Evolutionary conservation across 371 early-diverging fungal species (phyloP), one percentile per base, ranked within the genome.

Genomic region (Mortierella sp.): DNA sequence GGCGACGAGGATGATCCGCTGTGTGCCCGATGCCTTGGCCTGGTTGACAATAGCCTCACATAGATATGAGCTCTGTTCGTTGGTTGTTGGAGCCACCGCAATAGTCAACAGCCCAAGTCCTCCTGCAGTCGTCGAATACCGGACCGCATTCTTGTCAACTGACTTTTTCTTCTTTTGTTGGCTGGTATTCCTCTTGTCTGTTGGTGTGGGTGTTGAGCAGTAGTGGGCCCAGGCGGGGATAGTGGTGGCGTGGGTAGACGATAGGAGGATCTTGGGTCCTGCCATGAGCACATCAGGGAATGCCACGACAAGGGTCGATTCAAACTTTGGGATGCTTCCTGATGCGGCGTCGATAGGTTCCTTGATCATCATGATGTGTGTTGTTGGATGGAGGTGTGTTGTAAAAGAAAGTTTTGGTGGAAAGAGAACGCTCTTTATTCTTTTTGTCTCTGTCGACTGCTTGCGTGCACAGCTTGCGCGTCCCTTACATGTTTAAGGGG

Each of bases 21-120:
- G 39, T 3, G 80, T 80, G 8, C 63, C 66, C 8, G 80, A 80
- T 10, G 52, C 66, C 19, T 41, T 67, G 1, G 76, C 72, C 26
- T 80, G 80, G 48, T 48, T 68, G 52, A 80, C 76, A 63, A 80
- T 76, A 6, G 80, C 76, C 24, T 80, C 73, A 41, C 80, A 76
- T n/a, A 80, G 70, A 50, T 72, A 37, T 0, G 76, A 61, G 13
- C 73, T 72, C 61, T 80, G 80, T n/a, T 80, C 80, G 2, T 70
- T 76, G 0, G 80, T 76, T 31, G 80, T 72, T 2, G 80, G 80
- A 2, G 80, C 66, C 5, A 48, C 50, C 5, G 66, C 26, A 19
- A 76, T 71, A 1, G 76, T 69, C 52, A 80, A 34, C 16, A 80
- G 69, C n/a, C 76, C 72, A 37, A 72, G 11, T 5, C 47, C 41